Evolutionary conservation across 2,329 filamentous ascomycete genomes (phyloP).

Genomic region (Fusarium guadeloupense): DNA sequence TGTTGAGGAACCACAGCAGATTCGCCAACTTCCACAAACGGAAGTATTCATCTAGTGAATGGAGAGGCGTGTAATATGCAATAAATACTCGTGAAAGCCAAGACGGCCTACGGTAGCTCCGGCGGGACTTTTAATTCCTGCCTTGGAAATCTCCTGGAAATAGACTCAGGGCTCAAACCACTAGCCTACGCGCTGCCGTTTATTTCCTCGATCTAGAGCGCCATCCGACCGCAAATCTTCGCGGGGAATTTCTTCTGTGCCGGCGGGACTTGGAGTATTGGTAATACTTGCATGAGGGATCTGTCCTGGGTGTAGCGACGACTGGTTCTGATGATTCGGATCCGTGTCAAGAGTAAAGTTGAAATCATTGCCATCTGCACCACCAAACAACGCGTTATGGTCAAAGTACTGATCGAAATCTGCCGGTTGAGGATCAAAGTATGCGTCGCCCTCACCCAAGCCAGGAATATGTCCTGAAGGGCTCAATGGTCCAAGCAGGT

Average conservation of each 20-base stretch:
- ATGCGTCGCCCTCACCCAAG: conserved; percentile 59
- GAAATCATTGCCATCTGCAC: conserved; percentile 58
- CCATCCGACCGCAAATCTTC: conserved; percentile 50
- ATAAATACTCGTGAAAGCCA: conserved; percentile 8
- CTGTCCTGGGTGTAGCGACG: conserved; percentile 46
- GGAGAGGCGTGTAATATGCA: neutral
- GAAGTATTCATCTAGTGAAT: neutral
- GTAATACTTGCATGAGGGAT: conserved; percentile 11
- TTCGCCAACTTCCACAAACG: neutral
- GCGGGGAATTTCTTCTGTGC: conserved; percentile 61
- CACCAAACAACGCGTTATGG: conserved; percentile 51
- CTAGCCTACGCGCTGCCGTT: conserved; percentile 52
- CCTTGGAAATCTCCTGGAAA: neutral
- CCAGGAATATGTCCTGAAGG: conserved; percentile 83
- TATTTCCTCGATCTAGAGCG: conserved; percentile 44
- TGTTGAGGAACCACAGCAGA: neutral
- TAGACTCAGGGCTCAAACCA: neutral
- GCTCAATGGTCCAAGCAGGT: conserved; percentile 79
- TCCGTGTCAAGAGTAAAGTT: conserved; percentile 60
- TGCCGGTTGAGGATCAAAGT: conserved; percentile 51
- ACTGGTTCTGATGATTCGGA: conserved; percentile 40
- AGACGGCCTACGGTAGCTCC: neutral
- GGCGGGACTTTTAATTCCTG: neutral
- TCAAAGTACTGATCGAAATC: conserved; percentile 64
- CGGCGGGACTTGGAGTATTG: conserved; percentile 57